Evolutionary conservation across 78 protist genomes (phyloP), one percentile per base, ranked within the genome.

Genomic region (Ministeria vibrans): DNA sequence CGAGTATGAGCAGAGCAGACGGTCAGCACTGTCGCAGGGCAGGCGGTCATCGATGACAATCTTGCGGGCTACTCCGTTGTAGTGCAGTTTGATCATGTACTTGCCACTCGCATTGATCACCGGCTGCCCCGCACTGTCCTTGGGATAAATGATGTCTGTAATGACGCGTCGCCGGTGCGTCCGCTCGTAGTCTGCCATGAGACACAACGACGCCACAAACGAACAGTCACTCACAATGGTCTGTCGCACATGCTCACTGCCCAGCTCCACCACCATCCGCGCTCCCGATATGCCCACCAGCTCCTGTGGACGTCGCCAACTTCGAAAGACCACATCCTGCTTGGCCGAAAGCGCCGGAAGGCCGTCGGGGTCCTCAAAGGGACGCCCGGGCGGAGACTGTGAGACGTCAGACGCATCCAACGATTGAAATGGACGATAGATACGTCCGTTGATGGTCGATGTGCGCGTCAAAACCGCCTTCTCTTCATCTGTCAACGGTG

Each of bases 201-300:
- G 28, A 15, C n/a, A 3, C 42, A 62, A 41, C 44, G 84, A 79
- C 41, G 81, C 45, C 72, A 86, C 83, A 22, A 79, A 76, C 53
- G 89, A 86, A 51, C 89, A 86, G 77, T 86, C 83, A 0, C 74
- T 63, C 20, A 86, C 82, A 30, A 86, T 69, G 5, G 78, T 59
- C 78, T 86, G 89, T 32, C 0, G 0, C n/a, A n/a, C 0, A 86
- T 68, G 30, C 45, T 1, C 30, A 15, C 3, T 0, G 75, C 55
- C 41, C 45, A 44, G 41, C 61, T 30, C 13, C 39, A 79, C 23
- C 59, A 79, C 46, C 28, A 13, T 28, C 0, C 63, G 77, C 75
- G 6, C 15, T 51, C 42, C 36, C 4, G 34, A 6, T n/a, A 38
- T 1, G 30, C 45, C 2, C 49, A n/a, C 36, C 28, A n/a, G 46